Evolutionary conservation across 352 stramenopile species (phyloP).

Genomic region (Peronospora belbahrii): DNA sequence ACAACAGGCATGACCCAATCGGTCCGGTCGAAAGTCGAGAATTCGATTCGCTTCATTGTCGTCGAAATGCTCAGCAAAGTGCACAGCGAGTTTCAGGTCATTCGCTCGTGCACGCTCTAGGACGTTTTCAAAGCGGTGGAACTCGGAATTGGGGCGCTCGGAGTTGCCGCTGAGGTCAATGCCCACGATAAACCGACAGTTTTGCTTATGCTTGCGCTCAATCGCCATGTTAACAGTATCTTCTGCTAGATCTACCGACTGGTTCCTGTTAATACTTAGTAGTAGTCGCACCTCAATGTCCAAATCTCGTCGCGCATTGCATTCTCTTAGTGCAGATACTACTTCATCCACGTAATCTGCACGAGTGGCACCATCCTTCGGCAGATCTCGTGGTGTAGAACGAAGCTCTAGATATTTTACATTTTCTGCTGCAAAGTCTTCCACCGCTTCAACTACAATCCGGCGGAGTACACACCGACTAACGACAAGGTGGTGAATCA

Average conservation of each 20-base stretch:
- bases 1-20: slow-evolving; percentile 88
- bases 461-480: slow-evolving; percentile 50
- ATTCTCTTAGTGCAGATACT: slow-evolving; percentile 55
- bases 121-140: slow-evolving; percentile 70
- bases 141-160: slow-evolving; percentile 67
- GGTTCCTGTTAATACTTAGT: slow-evolving; percentile 77
- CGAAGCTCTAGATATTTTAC: slow-evolving; percentile 82
- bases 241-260: slow-evolving; percentile 49
- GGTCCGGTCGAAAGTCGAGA: slow-evolving; percentile 85
- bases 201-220: slow-evolving; percentile 32
- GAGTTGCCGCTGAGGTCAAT: slow-evolving; percentile 86
- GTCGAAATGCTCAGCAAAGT: slow-evolving; percentile 90
- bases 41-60: slow-evolving; percentile 75
- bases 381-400: slow-evolving; percentile 63
- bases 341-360: slow-evolving; percentile 70
- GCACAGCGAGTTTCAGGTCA: slow-evolving; percentile 84
- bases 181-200: slow-evolving; percentile 60
- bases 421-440: slow-evolving; percentile 76
- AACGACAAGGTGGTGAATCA: slow-evolving; percentile 80
- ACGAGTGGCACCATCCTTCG: slow-evolving; percentile 43
- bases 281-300: slow-evolving; percentile 71
- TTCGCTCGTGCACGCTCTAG: slow-evolving; percentile 61
- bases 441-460: slow-evolving; percentile 71
- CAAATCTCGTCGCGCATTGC: slow-evolving; percentile 40
- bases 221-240: slow-evolving; percentile 58